These are phyloP conservation scores for Xylaria sp. DNA, from an alignment of 2,329 filamentous ascomycete genomes.

Conservation along the genomic window DNA sequence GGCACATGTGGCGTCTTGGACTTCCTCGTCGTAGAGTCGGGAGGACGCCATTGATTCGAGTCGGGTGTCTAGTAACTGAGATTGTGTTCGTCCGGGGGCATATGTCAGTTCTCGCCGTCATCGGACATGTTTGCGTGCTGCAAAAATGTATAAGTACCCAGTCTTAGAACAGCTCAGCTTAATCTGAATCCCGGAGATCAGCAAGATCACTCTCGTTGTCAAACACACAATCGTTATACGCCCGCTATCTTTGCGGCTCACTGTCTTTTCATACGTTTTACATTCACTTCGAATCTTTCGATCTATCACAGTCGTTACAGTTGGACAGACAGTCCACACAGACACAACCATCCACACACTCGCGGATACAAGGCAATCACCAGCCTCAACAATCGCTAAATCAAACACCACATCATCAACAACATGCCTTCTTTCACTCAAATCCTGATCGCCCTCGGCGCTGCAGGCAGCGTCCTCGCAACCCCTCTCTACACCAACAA, in stretches of 20 bases:
- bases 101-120: neutral
- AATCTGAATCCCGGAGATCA: neutral
- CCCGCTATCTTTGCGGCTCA: conserved; percentile 8
- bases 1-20: neutral
- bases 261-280: conserved; percentile 11
- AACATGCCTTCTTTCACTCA: conserved; percentile 36
- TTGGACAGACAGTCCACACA: conserved; percentile 1
- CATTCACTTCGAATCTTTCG: conserved; percentile 15
- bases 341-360: neutral
- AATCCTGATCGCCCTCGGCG: conserved; percentile 28
- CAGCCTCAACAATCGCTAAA: neutral
- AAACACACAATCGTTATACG: conserved; percentile 8
- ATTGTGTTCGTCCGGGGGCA: neutral
- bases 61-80: neutral
- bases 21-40: neutral
- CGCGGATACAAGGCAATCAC: neutral
- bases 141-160: conserved; percentile 21
- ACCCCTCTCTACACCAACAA: neutral
- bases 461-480: conserved; percentile 26
- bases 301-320: conserved; percentile 7
- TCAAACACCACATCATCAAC: conserved; percentile 6
- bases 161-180: neutral
- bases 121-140: neutral
- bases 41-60: neutral
- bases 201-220: conserved; percentile 12